A percentile compares a stretch with the other conserved stretches of the same genome.
Evolutionary conservation across 805 yeast species (phyloP).

Genomic region (Komagataella kurtzmanii): DNA sequence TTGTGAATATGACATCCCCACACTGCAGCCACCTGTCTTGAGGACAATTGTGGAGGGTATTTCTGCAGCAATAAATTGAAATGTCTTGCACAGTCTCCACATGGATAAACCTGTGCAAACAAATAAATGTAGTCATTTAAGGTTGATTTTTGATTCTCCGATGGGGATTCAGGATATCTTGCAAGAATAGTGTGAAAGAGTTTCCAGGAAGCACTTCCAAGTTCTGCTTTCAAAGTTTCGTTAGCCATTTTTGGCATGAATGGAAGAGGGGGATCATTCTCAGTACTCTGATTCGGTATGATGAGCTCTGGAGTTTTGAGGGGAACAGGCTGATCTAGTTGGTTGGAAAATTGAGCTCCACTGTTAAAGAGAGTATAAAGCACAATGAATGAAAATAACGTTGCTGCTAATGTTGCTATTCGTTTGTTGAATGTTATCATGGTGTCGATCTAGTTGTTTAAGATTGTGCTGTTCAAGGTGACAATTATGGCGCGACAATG

Average conservation of each 20-base stretch:
- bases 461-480: neutral
- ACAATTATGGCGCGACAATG: neutral
- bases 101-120: conserved; percentile 89
- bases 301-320: neutral
- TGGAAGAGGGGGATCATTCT: conserved; percentile 14
- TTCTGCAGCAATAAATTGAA: conserved; percentile 55
- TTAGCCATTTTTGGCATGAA: conserved; percentile 95
- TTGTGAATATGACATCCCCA: conserved; percentile 97
- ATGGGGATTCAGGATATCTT: conserved; percentile 79
- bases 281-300: neutral
- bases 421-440: neutral
- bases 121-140: conserved; percentile 49
- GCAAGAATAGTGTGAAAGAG: conserved; percentile 86
- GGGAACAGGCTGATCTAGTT: neutral
- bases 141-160: conserved; percentile 46
- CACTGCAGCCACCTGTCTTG: conserved; percentile 69
- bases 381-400: neutral
- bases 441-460: neutral
- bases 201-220: conserved; percentile 89
- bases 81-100: conserved; percentile 95
- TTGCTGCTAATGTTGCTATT: neutral
- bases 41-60: conserved; percentile 74
- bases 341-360: neutral
- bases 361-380: neutral
- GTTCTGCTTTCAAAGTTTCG: conserved; percentile 49